A percentile compares a stretch with the other conserved stretches of the same genome.
These are phyloP conservation scores for Lyophyllum shimeji DNA, from an alignment of 768 basidiomycete genomes.

Conservation along the genomic window DNA sequence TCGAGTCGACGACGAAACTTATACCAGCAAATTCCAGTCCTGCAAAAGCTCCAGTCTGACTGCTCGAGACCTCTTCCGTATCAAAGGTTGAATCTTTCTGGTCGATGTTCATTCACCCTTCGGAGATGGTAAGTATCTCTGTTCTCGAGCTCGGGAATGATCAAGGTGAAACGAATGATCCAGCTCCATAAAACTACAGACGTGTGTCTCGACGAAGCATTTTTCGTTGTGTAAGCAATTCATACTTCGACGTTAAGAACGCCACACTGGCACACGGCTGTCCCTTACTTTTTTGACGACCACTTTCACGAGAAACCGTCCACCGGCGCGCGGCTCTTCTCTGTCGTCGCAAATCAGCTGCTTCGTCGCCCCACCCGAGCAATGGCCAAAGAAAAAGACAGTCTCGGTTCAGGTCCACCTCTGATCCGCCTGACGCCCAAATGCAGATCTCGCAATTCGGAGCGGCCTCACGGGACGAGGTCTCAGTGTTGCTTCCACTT, in stretches of 20 bases:
- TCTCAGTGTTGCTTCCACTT: neutral
- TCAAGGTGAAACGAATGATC: neutral
- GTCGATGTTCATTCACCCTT: neutral
- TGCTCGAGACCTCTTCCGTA: too few relatives aligned
- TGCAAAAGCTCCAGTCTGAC: too few relatives aligned
- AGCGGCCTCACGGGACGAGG: neutral
- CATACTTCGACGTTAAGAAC: neutral
- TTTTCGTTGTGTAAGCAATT: neutral
- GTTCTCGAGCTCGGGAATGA: neutral
- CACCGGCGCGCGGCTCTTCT: neutral
- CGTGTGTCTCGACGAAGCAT: neutral
- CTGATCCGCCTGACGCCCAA: neutral
- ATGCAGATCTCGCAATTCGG: neutral
- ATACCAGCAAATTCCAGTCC: too few relatives aligned
- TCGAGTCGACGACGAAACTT: too few relatives aligned
- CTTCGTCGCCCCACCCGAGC: neutral
- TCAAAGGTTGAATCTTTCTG: too few relatives aligned
- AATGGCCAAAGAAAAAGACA: neutral
- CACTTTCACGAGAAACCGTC: neutral
- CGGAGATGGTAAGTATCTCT: neutral
- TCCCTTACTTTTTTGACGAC: neutral
- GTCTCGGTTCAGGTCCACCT: neutral
- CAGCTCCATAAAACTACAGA: neutral
- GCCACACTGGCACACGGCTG: neutral
- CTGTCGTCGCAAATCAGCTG: neutral